Conservation (phyloP, 2,329 filamentous ascomycete species). For the Ascosphaera apis region DNA sequence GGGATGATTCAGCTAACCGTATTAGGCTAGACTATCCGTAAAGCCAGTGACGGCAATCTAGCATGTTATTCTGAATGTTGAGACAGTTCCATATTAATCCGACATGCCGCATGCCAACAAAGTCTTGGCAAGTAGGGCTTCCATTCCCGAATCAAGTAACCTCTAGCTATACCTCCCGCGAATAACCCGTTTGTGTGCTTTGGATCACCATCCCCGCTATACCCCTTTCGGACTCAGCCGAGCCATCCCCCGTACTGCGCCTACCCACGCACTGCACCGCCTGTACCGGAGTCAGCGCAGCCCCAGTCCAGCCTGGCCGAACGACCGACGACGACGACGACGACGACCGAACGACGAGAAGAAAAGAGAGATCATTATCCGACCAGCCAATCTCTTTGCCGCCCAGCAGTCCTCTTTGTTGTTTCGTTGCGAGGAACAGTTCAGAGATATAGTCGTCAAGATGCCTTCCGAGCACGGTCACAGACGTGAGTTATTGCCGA, state of each 20-base stretch:
- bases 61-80: too few relatives aligned
- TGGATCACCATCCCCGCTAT: not conserved
- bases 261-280: not conserved
- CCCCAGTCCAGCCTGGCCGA: too few relatives aligned
- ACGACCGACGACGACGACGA: not conserved
- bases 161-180: not conserved
- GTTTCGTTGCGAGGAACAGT: not conserved
- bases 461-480: constrained; percentile 78
- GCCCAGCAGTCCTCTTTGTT: not conserved
- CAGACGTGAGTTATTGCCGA: constrained; percentile 42
- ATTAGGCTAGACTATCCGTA: too few relatives aligned
- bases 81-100: too few relatives aligned
- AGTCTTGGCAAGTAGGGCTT: constrained; percentile 1
- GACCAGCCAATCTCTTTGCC: not conserved
- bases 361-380: not conserved
- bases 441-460: constrained; percentile 32
- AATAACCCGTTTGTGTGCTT: not conserved
- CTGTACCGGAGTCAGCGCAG: not conserved
- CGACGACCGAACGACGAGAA: not conserved
- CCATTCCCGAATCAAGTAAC: not conserved
- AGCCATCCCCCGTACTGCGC: not conserved
- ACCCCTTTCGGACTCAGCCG: not conserved
- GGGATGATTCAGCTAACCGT: too few relatives aligned
- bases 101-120: too few relatives aligned
- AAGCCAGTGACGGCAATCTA: too few relatives aligned